phyloP scores from a whole-genome alignment of 2,329 filamentous ascomycete species.

The Hypomyces rosellus region DNA sequence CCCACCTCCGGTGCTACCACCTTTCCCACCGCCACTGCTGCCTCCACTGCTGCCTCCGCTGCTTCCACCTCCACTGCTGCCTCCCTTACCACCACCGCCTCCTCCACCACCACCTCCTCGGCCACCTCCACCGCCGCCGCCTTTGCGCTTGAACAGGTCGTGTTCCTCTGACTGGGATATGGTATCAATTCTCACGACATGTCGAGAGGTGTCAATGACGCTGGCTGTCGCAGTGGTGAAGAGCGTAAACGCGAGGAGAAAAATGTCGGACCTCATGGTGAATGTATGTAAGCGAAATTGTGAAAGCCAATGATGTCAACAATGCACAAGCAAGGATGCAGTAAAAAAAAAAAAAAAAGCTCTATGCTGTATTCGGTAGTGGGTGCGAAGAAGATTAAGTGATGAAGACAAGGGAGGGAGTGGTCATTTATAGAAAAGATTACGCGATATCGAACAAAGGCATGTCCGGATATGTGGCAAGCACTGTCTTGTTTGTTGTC shows the following conservation, averaged over 20 bases:
- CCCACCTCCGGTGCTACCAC: slow-evolving; percentile 18
- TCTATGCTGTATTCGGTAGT: too few species aligned
- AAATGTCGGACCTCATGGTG: slow-evolving; percentile 26
- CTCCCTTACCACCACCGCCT: slow-evolving; percentile 15
- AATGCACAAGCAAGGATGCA: neutral
- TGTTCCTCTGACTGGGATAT: slow-evolving; percentile 25
- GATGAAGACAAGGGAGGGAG: too few species aligned
- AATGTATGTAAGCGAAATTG: neutral
- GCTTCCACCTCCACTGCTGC: slow-evolving; percentile 13
- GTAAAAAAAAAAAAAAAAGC: too few species aligned
- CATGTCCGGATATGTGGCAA: too few species aligned
- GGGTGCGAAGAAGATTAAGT: too few species aligned
- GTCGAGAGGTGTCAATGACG: slow-evolving; percentile 17
- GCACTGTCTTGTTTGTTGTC: too few species aligned
- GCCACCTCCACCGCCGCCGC: slow-evolving; percentile 50
- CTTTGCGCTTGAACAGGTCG: slow-evolving; percentile 54
- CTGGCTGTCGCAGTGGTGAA: slow-evolving; percentile 21
- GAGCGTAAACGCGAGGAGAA: slow-evolving; percentile 24
- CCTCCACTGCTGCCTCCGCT: slow-evolving; percentile 8
- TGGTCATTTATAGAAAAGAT: too few species aligned
- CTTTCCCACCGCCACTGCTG: slow-evolving; percentile 16
- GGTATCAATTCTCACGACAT: slow-evolving; percentile 20
- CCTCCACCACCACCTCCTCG: slow-evolving; percentile 25
- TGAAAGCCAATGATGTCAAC: neutral
- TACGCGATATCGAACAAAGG: too few species aligned